Base-by-base conservation (phyloP, 495 filamentous ascomycete genomes). In the Tricharina praecox region DNA sequence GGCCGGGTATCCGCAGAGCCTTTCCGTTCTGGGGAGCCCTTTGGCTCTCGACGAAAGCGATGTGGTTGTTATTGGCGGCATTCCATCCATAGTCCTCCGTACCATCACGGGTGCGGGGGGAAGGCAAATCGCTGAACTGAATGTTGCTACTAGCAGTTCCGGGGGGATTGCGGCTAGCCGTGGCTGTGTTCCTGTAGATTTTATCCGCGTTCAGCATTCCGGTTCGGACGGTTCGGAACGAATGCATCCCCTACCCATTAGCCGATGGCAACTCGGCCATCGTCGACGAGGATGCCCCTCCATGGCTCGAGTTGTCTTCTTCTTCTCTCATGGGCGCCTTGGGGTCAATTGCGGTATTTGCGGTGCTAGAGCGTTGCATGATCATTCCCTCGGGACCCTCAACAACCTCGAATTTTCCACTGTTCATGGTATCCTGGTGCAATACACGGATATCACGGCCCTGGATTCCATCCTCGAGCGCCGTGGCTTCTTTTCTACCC, bases 391-490 rank as follows among this genome's bases (percentile, higher is more conserved):
- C 28, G 13, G 28, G 28, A 5, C 28, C 47, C 15, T 24, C 21
- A 23, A 15, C 43, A 46, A 46, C 2, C n/a, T 11, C 30, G 18
- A 34, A 11, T 23, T 11, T 9, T 46, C 20, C 28, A 16, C 7
- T 1, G 3, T 13, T 16, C 10, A 3, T 16, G 18, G 26, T 11
- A 39, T 48, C 56, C 30, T 67, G 61, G 28, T 71, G 71, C 44
- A 82, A 53, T 5, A 82, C 76, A 23, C 68, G 66, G 45, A 84
- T 82, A 19, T 68, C 62, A 3, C 76, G 67, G 44, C 68, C 68
- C 11, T 66, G 57, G 18, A 85, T 70, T 1, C 79, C 79, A 4
- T 52, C 51, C 51, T 78, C 75, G 32, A 46, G 7, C 28, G 43
- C 43, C 33, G 16, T 23, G 15, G 1, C 28, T n/a, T 3, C n/a